Conservation (phyloP, 2,329 filamentous ascomycete genomes). For the Waltergamsia citrina region DNA sequence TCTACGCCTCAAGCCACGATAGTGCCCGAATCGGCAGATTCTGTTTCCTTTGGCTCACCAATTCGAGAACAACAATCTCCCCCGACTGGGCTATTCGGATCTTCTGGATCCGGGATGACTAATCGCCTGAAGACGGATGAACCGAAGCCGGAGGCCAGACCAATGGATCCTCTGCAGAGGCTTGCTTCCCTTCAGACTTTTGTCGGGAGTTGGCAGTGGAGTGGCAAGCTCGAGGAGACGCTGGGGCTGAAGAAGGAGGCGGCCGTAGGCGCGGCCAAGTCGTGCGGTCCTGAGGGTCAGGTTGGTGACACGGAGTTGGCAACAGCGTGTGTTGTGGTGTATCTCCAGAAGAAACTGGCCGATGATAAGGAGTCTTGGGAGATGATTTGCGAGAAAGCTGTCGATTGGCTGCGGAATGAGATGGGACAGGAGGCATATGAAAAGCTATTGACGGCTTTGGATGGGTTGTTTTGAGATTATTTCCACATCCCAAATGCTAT, state of each 20-base stretch:
- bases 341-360: conserved; percentile 32
- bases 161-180: conserved; percentile 9
- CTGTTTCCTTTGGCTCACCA: no score
- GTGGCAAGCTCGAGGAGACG: conserved; percentile 12
- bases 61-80: no score
- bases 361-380: conserved; percentile 50
- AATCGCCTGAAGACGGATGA: no score
- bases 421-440: conserved; percentile 5
- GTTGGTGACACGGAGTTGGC: conserved; percentile 11
- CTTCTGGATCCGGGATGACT: no score
- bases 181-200: conserved; percentile 44
- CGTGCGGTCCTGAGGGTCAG: conserved; percentile 3
- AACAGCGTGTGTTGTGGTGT: conserved; percentile 18
- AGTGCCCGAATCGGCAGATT: no score
- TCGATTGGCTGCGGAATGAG: conserved; percentile 31
- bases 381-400: conserved; percentile 52
- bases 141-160: not conserved
- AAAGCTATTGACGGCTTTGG: no score
- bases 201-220: conserved; percentile 20
- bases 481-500: no score
- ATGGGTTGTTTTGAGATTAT: no score
- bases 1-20: no score
- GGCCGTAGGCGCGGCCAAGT: conserved; percentile 2
- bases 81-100: no score
- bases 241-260: conserved; percentile 11